A percentile compares a stretch with the other conserved stretches of the same genome.
phyloP scores from a whole-genome alignment of 2,329 filamentous ascomycete species.

The Akanthomyces lecanii region DNA sequence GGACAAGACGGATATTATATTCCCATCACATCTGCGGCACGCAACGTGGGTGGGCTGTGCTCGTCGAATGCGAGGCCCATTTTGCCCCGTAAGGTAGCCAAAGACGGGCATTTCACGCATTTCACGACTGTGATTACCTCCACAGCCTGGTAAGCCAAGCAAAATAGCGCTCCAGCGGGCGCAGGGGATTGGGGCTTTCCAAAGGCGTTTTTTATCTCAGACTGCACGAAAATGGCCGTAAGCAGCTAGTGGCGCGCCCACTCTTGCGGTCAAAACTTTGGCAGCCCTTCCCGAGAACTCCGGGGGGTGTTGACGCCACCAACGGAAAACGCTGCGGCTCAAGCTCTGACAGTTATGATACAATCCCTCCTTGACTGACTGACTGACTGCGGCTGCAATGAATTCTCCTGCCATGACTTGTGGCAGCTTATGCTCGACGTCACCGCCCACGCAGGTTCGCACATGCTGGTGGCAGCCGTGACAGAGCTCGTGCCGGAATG shows the following conservation, averaged over 20 bases:
- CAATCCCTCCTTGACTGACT: background rate
- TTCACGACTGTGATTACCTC: conserved; percentile 2
- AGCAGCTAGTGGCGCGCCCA: conserved; percentile 1
- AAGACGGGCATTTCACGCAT: conserved; percentile 10
- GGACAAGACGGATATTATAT: conserved; percentile 11
- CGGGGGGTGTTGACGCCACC: background rate
- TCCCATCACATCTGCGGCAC: background rate
- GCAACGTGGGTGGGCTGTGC: conserved; percentile 9
- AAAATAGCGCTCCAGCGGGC: background rate
- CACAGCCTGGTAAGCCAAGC: conserved; percentile 11
- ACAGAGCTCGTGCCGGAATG: background rate
- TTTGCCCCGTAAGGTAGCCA: background rate
- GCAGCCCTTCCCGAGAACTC: background rate
- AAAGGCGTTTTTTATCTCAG: background rate
- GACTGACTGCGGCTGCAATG: background rate
- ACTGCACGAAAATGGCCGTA: conserved; percentile 6
- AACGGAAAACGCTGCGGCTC: background rate
- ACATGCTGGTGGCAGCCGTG: background rate
- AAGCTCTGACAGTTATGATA: background rate
- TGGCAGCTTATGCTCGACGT: background rate
- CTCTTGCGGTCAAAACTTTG: background rate
- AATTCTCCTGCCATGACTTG: background rate
- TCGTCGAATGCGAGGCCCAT: background rate
- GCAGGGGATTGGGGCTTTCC: background rate
- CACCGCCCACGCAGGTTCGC: background rate